These are phyloP conservation scores for Ambispora gerdemannii DNA, from an alignment of 192 early-diverging fungal genomes.

Conservation along the genomic window DNA sequence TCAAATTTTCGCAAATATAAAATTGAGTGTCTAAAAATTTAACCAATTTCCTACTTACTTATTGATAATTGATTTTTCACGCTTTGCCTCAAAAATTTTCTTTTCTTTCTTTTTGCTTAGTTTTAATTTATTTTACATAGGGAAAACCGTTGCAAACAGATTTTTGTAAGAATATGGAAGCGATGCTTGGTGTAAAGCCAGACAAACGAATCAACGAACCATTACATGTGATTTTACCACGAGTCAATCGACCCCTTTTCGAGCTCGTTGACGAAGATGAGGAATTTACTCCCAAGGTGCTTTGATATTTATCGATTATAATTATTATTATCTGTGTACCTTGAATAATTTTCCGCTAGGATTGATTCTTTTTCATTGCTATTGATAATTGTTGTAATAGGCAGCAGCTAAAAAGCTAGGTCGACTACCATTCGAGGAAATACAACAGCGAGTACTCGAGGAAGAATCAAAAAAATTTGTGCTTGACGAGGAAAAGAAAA, in stretches of 20 bases:
- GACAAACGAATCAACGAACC: conserved; percentile 43
- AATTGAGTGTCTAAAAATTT: neutral
- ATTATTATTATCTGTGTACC: neutral
- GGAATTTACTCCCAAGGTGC: conserved; percentile 59
- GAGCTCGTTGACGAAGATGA: conserved; percentile 79
- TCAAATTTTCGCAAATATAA: conserved; percentile 3
- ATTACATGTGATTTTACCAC: conserved; percentile 52
- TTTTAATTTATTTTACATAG: conserved; percentile 28
- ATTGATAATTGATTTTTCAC: neutral
- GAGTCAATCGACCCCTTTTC: conserved; percentile 72
- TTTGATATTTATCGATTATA: neutral
- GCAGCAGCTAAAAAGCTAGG: conserved; percentile 81
- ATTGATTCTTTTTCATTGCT: neutral
- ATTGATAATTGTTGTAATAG: conserved; percentile 9
- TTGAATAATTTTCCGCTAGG: neutral
- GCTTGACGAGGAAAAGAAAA: conserved; percentile 32
- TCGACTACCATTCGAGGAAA: conserved; percentile 52
- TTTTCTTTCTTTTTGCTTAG: conserved; percentile 16
- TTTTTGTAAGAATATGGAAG: conserved; percentile 80
- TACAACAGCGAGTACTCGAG: conserved; percentile 41
- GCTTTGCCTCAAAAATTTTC: neutral
- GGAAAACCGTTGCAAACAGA: conserved; percentile 60
- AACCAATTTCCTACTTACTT: neutral
- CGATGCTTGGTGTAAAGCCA: conserved; percentile 63
- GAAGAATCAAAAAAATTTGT: conserved; percentile 34